phyloP scores from a whole-genome alignment of 257 asterid genomes.

The Ajuga chamaepitys region DNA sequence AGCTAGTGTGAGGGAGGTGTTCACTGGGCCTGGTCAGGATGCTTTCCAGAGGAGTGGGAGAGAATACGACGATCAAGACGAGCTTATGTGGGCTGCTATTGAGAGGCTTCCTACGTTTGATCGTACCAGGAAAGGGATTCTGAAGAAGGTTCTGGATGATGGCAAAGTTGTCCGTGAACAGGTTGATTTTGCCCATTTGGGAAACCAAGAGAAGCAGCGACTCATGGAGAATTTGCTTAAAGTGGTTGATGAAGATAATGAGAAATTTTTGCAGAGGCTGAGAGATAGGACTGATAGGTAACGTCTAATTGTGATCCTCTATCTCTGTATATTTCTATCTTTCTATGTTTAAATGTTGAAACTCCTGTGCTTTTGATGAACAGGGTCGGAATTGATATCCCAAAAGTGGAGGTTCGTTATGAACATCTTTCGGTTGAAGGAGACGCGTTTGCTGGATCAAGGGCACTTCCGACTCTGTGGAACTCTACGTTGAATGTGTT shows the following conservation, averaged over 20 bases:
- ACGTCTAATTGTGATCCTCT: slow-evolving; percentile 1
- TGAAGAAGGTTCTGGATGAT: slow-evolving; percentile 59
- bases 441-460: slow-evolving; percentile 66
- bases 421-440: slow-evolving; percentile 71
- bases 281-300: slow-evolving; percentile 86
- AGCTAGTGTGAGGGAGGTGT: slow-evolving; percentile 62
- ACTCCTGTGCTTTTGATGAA: neutral
- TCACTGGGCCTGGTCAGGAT: slow-evolving; percentile 58
- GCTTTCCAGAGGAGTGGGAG: slow-evolving; percentile 57
- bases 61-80: slow-evolving; percentile 73
- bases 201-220: slow-evolving; percentile 51
- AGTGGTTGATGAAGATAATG: slow-evolving; percentile 90
- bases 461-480: slow-evolving; percentile 86
- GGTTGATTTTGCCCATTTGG: slow-evolving; percentile 63
- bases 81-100: slow-evolving; percentile 93
- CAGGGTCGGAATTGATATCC: slow-evolving; percentile 81
- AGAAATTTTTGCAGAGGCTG: slow-evolving; percentile 67
- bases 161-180: slow-evolving; percentile 60
- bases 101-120: slow-evolving; percentile 91
- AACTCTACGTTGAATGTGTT: slow-evolving; percentile 63
- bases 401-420: slow-evolving; percentile 78
- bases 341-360: neutral
- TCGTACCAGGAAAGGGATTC: slow-evolving; percentile 69
- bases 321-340: neutral
- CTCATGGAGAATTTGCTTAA: slow-evolving; percentile 58